Base-by-base conservation (phyloP, 352 stramenopile genomes). In the Phytophthora constricta region DNA sequence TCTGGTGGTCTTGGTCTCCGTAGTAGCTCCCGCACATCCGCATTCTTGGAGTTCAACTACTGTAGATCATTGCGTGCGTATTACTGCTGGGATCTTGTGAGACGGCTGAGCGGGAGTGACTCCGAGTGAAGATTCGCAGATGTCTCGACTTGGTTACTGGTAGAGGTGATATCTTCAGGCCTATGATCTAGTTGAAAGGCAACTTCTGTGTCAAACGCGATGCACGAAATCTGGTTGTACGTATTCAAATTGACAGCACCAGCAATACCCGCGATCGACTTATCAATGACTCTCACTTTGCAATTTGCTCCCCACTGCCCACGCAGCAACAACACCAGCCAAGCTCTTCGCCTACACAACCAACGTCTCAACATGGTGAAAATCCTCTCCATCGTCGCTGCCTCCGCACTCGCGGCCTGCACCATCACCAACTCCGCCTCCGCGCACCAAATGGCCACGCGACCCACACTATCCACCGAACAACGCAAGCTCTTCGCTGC, bases 301-400 rank as follows among this genome's bases (percentile, higher is more conserved):
- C 45, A 51, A 51, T 51, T 51, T 19, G 45, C 45, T 51, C 25
- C 33, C 22, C 10, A 51, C 45, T 34, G 22, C 43, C 43, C 19
- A 26, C 10, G 9, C 1, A 50, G n/a, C 43, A 50, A 28, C 43
- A 50, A 2, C 43, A 50, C 9, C 43, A 50, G 20, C 43, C 20
- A 2, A 52, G 25, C 22, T 37, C 17, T 23, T n/a, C 20, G 43
- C 22, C 42, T 72, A 3, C 68, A 65, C 14, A 72, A 68, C 56
- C 71, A 68, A n/a, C n/a, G n/a, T 26, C 23, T 72, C 39, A 43
- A 34, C 48, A 70, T 69, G 65, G 53, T 65, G 5, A 69, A 65
- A 17, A 19, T 53, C 9, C 13, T 59, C 33, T 59, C 41, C 48
- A 53, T 70, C 66, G 27, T 74, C 54, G 33, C 25, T 14, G 42